A percentile compares a stretch with the other conserved stretches of the same genome.
Evolutionary conservation across 495 filamentous ascomycete species (phyloP).

Genomic region (Penicillium bialowiezense): DNA sequence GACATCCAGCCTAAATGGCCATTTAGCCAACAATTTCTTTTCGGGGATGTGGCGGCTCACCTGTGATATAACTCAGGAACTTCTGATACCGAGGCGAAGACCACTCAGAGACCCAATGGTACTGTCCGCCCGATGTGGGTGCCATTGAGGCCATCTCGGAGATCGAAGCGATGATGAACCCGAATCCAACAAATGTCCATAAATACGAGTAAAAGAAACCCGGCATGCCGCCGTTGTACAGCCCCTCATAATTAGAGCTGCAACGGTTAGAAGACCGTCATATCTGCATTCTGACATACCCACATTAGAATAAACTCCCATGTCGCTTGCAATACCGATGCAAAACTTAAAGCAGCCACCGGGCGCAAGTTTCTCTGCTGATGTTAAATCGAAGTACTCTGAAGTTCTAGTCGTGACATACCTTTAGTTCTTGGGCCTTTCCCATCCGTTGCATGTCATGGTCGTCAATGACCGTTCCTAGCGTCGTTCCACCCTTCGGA

Average conservation of each 20-base stretch:
- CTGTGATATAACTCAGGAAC: conserved; percentile 45
- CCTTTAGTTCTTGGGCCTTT: conserved; percentile 24
- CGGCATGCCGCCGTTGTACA: conserved; percentile 18
- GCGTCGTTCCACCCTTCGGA: background rate
- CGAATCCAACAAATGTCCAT: conserved; percentile 32
- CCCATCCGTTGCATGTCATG: conserved; percentile 25
- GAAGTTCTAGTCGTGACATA: background rate
- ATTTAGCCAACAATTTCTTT: background rate
- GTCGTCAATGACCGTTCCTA: background rate
- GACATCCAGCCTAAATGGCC: conserved; percentile 40
- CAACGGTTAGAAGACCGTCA: background rate
- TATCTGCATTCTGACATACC: background rate
- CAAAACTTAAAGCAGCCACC: conserved; percentile 25
- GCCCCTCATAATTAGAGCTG: conserved; percentile 16
- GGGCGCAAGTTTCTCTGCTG: conserved; percentile 23
- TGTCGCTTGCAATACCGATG: conserved; percentile 25
- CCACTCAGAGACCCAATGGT: conserved; percentile 52
- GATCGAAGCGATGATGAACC: conserved; percentile 30
- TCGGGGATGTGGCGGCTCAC: conserved; percentile 6
- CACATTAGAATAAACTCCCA: conserved; percentile 29
- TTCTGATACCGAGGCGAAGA: conserved; percentile 38
- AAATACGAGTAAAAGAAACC: conserved; percentile 36
- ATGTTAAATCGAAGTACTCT: background rate
- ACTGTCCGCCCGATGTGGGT: conserved; percentile 39
- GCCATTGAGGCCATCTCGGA: conserved; percentile 42